Conservation (phyloP, 1,284 basidiomycete genomes). For the Stygiomarasmius scandens region DNA sequence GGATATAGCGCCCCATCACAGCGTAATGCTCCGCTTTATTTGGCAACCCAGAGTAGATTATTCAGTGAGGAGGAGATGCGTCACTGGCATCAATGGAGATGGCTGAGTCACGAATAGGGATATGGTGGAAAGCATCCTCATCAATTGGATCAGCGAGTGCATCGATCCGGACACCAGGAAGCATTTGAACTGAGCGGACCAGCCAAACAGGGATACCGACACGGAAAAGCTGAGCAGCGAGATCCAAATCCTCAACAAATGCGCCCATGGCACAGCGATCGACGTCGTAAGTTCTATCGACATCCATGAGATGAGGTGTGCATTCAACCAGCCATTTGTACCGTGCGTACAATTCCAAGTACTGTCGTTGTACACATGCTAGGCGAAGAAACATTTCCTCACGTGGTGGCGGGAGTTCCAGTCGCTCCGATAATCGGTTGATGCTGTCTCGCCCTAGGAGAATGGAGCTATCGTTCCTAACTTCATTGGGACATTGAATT, state of each 20-base stretch:
- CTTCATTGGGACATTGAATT: neutral
- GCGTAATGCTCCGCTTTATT: neutral
- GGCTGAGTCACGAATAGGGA: neutral
- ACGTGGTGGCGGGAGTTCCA: neutral
- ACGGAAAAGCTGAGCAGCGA: neutral
- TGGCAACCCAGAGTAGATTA: slow-evolving; percentile 11
- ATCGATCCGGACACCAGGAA: neutral
- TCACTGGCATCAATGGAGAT: neutral
- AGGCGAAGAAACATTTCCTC: neutral
- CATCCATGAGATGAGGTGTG: neutral
- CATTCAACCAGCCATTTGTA: slow-evolving; percentile 2
- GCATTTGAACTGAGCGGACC: neutral
- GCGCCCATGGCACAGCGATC: slow-evolving; percentile 7
- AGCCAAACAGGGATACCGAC: slow-evolving; percentile 9
- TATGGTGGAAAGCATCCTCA: neutral
- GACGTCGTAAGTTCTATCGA: neutral
- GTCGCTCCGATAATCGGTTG: neutral
- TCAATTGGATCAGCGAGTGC: neutral
- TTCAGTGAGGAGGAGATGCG: neutral
- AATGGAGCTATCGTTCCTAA: neutral
- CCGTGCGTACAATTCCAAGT: slow-evolving; percentile 6
- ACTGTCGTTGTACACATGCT: neutral
- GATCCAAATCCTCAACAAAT: neutral
- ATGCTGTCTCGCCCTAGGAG: neutral
- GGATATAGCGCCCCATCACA: neutral